Base-by-base conservation (phyloP, 495 filamentous ascomycete genomes). In the Aspergillus kassunensis region DNA sequence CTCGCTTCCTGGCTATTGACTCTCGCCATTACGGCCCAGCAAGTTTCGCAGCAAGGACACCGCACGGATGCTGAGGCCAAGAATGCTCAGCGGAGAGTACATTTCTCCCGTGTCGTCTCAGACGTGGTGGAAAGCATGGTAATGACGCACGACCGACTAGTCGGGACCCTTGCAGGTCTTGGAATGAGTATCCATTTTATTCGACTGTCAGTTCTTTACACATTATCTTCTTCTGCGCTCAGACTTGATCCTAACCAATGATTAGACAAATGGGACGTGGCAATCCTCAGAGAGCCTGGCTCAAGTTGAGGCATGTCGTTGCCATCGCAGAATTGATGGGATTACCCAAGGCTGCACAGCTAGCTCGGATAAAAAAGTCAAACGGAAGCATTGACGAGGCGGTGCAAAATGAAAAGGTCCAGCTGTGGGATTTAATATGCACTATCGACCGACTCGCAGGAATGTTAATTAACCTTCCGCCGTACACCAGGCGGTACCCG, bases 241-340 rank as follows among this genome's bases (percentile, higher is more conserved):
- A 27, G 11, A 16, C 10, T 16, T 27, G 21, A 43, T n/a, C 8
- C n/a, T 36, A 13, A 6, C 6, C 10, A 1, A n/a, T 27, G 16
- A 16, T 27, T 31, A 64, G 64, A 12, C 54, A 57, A 54, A 52
- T 67, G 10, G 53, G 62, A 2, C 62, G 51, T 25, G 64, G 61
- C 3, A 67, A 55, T 15, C 44, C 64, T 27, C 61, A 60, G 30
- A 65, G 61, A 30, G 60, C 51, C 9, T 67, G 64, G 64, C 35
- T 65, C 9, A 48, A 39, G 8, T 25, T 63, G 30, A 60, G 65
- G 12, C 65, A 63, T 19, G 13, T 60, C 16, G 55, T 60, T 35
- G 60, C 65, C 5, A 48, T 68, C 4, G 65, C 64, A 40, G 64
- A 67, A 45, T 23, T 65, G 9, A 60, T 61, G 46, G 64, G 62